phyloP scores from a whole-genome alignment of 495 filamentous ascomycete genomes.

The Lepraria neglecta region DNA sequence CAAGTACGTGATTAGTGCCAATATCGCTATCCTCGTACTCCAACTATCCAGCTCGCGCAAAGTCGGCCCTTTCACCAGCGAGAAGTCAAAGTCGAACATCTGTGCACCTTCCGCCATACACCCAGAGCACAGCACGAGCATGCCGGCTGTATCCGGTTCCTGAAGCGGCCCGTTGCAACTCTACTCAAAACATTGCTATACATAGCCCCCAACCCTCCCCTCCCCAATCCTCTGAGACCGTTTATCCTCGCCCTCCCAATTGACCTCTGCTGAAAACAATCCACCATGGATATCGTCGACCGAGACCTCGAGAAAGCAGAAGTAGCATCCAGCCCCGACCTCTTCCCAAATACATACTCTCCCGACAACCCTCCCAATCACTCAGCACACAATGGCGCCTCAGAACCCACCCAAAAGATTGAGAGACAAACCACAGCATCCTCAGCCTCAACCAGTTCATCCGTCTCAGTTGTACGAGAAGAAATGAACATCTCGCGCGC shows the following conservation, averaged over 20 bases:
- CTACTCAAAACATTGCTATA: not conserved
- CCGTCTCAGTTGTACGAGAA: slow-evolving; percentile 24
- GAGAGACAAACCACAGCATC: slow-evolving; percentile 13
- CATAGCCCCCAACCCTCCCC: not conserved
- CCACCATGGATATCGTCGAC: slow-evolving; percentile 35
- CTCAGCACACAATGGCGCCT: not conserved
- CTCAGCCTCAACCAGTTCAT: slow-evolving; percentile 28
- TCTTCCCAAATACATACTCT: slow-evolving; percentile 19
- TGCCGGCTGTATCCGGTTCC: not conserved
- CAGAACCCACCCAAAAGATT: slow-evolving; percentile 3
- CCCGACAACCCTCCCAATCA: not conserved
- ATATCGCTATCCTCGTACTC: too few species aligned
- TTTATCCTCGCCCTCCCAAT: not conserved
- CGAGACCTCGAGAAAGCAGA: slow-evolving; percentile 38
- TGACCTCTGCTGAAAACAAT: not conserved
- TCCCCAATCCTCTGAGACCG: not conserved
- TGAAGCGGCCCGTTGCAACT: slow-evolving; percentile 1
- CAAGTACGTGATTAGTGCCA: too few species aligned
- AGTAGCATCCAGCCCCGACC: slow-evolving; percentile 27
- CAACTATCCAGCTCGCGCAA: too few species aligned
- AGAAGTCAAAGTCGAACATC: too few species aligned
- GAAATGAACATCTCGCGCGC: slow-evolving; percentile 47
- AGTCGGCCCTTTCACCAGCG: too few species aligned
- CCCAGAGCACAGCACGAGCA: not conserved
- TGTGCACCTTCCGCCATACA: too few species aligned